These are phyloP conservation scores for Spathaspora sp. DNA, from an alignment of 1,139 yeast species.

Conservation along the genomic window DNA sequence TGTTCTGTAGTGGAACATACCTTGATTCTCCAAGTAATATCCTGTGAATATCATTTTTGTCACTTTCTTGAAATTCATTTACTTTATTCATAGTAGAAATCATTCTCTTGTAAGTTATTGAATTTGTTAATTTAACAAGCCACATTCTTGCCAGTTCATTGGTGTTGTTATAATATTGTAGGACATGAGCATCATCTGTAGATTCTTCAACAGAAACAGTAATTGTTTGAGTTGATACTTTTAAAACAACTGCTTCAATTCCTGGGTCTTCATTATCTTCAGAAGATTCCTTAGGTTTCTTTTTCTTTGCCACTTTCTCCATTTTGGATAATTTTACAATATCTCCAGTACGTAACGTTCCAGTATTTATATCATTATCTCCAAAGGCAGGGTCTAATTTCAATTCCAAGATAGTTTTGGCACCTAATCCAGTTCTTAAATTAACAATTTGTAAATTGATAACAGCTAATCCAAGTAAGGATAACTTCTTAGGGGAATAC, in stretches of 20 bases:
- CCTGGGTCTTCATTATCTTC: slow-evolving; percentile 25
- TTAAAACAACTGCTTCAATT: slow-evolving; percentile 63
- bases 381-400: slow-evolving; percentile 57
- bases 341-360: slow-evolving; percentile 75
- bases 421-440: slow-evolving; percentile 77
- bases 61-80: slow-evolving; percentile 40
- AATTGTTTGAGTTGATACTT: slow-evolving; percentile 44
- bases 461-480: slow-evolving; percentile 72
- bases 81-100: slow-evolving; percentile 71
- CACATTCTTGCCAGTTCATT: slow-evolving; percentile 47
- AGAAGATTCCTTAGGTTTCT: slow-evolving; percentile 15
- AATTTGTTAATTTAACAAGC: slow-evolving; percentile 67
- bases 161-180: slow-evolving; percentile 45
- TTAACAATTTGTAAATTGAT: slow-evolving; percentile 60
- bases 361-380: slow-evolving; percentile 45
- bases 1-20: slow-evolving; percentile 20
- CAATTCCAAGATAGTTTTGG: slow-evolving; percentile 68
- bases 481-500: slow-evolving; percentile 64
- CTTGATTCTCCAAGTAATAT: slow-evolving; percentile 45
- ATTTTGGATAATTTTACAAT: slow-evolving; percentile 55
- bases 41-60: slow-evolving; percentile 39
- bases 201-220: slow-evolving; percentile 57
- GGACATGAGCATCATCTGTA: slow-evolving; percentile 42
- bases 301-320: slow-evolving; percentile 26
- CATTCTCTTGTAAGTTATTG: slow-evolving; percentile 77